phyloP scores from a whole-genome alignment of 2,329 filamentous ascomycete species.

The Fusarium clavum region DNA sequence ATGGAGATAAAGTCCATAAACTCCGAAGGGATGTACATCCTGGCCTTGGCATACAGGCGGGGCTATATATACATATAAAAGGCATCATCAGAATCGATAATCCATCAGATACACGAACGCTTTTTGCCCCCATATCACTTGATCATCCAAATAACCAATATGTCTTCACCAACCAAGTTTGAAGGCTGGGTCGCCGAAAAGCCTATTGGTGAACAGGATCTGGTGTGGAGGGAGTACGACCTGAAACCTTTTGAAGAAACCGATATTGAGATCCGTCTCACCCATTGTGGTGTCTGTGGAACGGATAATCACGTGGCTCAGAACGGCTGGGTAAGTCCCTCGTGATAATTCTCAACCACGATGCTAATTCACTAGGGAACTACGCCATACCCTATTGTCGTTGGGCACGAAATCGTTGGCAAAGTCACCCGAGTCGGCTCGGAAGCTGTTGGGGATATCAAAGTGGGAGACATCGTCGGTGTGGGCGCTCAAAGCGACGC shows the following conservation, averaged over 20 bases:
- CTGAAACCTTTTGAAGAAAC: conserved; percentile 75
- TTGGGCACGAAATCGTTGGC: conserved; percentile 76
- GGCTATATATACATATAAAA: not conserved
- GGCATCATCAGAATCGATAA: accelerated
- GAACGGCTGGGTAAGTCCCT: conserved; percentile 59
- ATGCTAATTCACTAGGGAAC: conserved; percentile 10
- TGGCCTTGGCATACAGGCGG: not conserved
- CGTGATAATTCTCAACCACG: no score
- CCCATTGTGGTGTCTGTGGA: conserved; percentile 75
- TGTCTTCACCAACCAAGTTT: not conserved
- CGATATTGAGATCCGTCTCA: conserved; percentile 73
- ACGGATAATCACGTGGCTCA: conserved; percentile 69
- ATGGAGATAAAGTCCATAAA: not conserved
- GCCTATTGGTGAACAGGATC: conserved; percentile 57
- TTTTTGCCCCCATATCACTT: not conserved
- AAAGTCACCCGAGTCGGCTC: conserved; percentile 65
- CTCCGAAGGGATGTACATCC: not conserved
- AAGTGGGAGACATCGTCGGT: conserved; percentile 72
- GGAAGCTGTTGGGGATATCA: conserved; percentile 59
- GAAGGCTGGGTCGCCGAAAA: conserved; percentile 2
- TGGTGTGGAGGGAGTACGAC: conserved; percentile 67
- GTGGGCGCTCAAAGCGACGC: conserved; percentile 76
- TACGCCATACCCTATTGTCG: conserved; percentile 57
- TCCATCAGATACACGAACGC: not conserved
- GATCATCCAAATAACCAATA: accelerated